A percentile compares a stretch with the other conserved stretches of the same genome.
These are phyloP conservation scores for Neonectria ditissima DNA, from an alignment of 2,329 filamentous ascomycete genomes.

Conservation along the genomic window DNA sequence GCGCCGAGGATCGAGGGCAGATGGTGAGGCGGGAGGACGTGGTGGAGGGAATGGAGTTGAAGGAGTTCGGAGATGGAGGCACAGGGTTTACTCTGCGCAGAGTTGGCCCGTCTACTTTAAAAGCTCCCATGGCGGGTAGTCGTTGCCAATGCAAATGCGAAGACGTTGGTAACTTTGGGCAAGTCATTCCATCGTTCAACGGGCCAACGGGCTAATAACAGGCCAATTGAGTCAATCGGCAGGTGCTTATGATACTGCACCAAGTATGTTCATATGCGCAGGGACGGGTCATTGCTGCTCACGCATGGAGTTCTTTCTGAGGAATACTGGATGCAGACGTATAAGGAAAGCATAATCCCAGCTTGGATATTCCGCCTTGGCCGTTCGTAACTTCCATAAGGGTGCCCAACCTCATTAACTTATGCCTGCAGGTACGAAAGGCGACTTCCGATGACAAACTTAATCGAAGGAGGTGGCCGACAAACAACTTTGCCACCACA, in stretches of 20 bases:
- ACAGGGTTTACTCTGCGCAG: not conserved
- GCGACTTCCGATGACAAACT: no score
- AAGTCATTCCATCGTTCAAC: not conserved
- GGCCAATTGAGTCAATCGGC: no score
- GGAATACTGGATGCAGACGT: not conserved
- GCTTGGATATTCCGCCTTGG: not conserved
- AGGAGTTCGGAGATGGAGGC: not conserved
- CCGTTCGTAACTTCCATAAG: no score
- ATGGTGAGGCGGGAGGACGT: not conserved
- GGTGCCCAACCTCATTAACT: no score
- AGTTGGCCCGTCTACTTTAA: not conserved
- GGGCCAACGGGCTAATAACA: no score
- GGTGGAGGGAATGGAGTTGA: not conserved
- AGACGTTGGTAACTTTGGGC: not conserved
- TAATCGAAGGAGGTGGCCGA: no score
- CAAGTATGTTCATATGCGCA: not conserved
- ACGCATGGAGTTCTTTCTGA: not conserved
- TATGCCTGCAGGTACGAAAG: no score
- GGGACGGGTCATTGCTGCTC: not conserved
- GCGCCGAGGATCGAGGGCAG: not conserved
- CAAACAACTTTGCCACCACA: no score
- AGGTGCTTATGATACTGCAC: no score
- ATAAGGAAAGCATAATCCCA: not conserved
- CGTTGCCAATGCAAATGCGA: not conserved
- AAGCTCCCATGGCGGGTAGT: not conserved